Base-by-base conservation (phyloP, 768 basidiomycete genomes). In the Phlebiopsis flavidoalba region DNA sequence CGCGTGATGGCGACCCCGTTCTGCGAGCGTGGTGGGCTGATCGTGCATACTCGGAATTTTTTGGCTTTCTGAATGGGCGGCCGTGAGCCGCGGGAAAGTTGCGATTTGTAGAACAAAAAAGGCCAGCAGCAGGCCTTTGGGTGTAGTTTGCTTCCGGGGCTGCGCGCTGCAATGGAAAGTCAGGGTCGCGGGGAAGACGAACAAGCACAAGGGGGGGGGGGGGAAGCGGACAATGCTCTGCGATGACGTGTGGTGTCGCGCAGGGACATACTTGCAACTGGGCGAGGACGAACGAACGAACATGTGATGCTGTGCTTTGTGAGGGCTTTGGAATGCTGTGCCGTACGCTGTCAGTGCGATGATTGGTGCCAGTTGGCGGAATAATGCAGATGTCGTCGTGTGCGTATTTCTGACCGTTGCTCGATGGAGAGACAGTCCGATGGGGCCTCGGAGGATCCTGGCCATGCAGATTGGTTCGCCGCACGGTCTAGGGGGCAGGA, bases 111-210 rank as follows among this genome's bases (percentile, higher is more conserved):
- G 4, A 43, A 12, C 40, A 43, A 43, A 43, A 17, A 12, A 10
- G 6, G 26, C 26, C 26, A 31, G 26, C 26, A 31, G 26, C n/a
- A n/a, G n/a, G n/a, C n/a, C 3, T 31, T 2, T 31, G 26, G 26
- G 26, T 31, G 2, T 31, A 6, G 26, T n/a, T n/a, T 36, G 53
- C 53, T 12, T 55, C 54, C 40, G 54, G 37, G 21, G n/a, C 54
- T 45, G 54, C 21, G 54, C 54, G 54, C 36, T 31, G 40, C 17
- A 43, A 43, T 43, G 17, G 40, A 12, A 43, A 43, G n/a, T 12
- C 54, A 55, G 54, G 54, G 54, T 43, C 54, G 54, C 54, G 22
- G 24, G 43, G 54, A 55, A 55, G 54, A 24, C 37, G 54, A 2
- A 19, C 31, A 8, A 36, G 54, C 19, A 55, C 54, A 14, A 40